Evolutionary conservation across 352 stramenopile species (phyloP).

Genomic region (Peronospora farinosa): DNA sequence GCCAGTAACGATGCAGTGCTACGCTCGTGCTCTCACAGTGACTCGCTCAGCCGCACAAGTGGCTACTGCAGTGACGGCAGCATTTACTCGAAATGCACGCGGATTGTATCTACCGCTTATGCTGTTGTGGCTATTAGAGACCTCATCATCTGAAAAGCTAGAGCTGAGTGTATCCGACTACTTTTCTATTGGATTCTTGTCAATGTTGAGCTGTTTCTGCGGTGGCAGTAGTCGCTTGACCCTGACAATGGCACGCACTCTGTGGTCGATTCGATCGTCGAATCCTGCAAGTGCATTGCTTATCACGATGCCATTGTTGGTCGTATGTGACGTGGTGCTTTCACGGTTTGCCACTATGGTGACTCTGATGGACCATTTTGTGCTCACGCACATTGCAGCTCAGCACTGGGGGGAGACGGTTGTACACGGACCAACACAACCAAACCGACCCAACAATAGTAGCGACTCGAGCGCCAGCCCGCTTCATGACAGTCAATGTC

Average conservation of each 20-base stretch:
- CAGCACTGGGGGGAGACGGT: conserved; percentile 44
- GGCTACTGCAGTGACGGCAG: conserved; percentile 21
- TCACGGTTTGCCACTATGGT: conserved; percentile 29
- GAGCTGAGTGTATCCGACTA: conserved; percentile 16
- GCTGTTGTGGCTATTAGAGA: conserved; percentile 37
- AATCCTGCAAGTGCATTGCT: conserved; percentile 12
- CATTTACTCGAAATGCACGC: conserved; percentile 31
- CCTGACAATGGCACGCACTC: conserved; percentile 20
- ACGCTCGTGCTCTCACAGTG: conserved; percentile 27
- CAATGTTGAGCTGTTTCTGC: conserved; percentile 39
- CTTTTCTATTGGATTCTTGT: conserved; percentile 16
- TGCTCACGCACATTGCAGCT: conserved; percentile 37
- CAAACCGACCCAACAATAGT: conserved; percentile 1
- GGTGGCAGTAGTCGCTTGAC: conserved; percentile 18
- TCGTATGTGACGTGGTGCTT: conserved; percentile 38
- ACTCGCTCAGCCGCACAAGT: conserved; percentile 42
- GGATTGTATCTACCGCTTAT: conserved; percentile 43
- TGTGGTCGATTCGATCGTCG: conserved; percentile 15
- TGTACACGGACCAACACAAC: conserved; percentile 2
- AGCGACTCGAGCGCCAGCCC: conserved; percentile 8
- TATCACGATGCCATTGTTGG: conserved; percentile 34
- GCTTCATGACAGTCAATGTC: conserved; percentile 11
- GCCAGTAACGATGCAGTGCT: conserved; percentile 36
- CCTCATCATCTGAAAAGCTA: conserved; percentile 10
- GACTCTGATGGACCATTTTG: conserved; percentile 33